These are phyloP conservation scores for Talaromyces sp. DNA, from an alignment of 2,329 filamentous ascomycete species.

Conservation along the genomic window DNA sequence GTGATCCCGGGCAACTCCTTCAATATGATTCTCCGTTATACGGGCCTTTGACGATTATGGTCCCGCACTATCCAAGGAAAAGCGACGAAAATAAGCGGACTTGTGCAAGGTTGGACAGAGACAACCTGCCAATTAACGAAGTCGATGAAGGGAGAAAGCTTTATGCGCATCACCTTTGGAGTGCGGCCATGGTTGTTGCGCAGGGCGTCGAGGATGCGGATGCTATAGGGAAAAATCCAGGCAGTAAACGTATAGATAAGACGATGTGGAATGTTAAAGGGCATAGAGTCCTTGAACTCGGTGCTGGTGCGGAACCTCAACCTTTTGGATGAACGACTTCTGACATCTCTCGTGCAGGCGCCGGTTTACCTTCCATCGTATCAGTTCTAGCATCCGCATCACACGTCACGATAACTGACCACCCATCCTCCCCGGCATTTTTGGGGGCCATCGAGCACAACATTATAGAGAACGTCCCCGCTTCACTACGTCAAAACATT, in stretches of 20 bases:
- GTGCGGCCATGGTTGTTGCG: slow-evolving; percentile 49
- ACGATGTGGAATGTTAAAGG: slow-evolving; percentile 47
- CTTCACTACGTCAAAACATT: slow-evolving; percentile 24
- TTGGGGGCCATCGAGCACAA: slow-evolving; percentile 47
- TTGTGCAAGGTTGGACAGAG: too few species aligned
- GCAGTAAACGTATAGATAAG: neutral
- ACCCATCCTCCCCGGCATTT: slow-evolving; percentile 45
- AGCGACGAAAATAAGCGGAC: slow-evolving; percentile 21
- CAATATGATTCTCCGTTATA: slow-evolving; percentile 49
- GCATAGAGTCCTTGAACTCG: slow-evolving; percentile 57
- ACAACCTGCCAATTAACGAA: slow-evolving; percentile 18
- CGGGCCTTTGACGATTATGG: slow-evolving; percentile 42
- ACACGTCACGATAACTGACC: slow-evolving; percentile 52
- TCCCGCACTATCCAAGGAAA: slow-evolving; percentile 46
- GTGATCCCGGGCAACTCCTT: slow-evolving; percentile 52
- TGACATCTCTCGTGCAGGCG: slow-evolving; percentile 28
- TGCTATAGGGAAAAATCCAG: neutral
- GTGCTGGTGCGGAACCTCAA: slow-evolving; percentile 53
- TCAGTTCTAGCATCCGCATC: slow-evolving; percentile 38
- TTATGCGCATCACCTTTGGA: slow-evolving; percentile 62
- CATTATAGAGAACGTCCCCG: slow-evolving; percentile 46
- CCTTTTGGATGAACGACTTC: neutral
- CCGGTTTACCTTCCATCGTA: slow-evolving; percentile 44
- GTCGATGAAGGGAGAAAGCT: slow-evolving; percentile 51
- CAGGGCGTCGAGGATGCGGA: slow-evolving; percentile 41